Evolutionary conservation across 345 rosid species (phyloP).

Genomic region (Salix udensis): DNA sequence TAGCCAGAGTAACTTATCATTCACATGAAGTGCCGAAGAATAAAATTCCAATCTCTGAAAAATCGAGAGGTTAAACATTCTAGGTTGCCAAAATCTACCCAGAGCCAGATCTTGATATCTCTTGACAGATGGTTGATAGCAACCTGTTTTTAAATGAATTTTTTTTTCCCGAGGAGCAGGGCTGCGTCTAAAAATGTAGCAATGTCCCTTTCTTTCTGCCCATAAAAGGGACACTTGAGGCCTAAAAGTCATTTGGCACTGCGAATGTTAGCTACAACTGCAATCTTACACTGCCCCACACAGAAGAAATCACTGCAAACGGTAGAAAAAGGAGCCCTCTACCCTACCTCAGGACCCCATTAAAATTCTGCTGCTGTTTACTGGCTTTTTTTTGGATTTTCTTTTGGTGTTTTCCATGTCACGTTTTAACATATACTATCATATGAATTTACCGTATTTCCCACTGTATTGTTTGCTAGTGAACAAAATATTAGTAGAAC

Average conservation of each 20-base stretch:
- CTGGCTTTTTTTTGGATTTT: conserved; percentile 21
- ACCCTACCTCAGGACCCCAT: conserved; percentile 27
- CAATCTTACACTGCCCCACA: neutral
- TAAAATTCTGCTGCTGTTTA: neutral
- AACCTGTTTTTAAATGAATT: conserved; percentile 17
- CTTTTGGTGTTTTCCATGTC: conserved; percentile 23
- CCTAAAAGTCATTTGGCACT: conserved; percentile 2
- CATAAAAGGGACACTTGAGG: conserved; percentile 13
- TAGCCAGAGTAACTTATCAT: conserved; percentile 6
- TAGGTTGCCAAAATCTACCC: conserved; percentile 14
- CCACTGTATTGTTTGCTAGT: no score
- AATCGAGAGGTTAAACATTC: conserved; percentile 14
- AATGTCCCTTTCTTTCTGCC: conserved; percentile 3
- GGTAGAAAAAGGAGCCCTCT: neutral
- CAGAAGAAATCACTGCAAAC: neutral
- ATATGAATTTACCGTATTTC: neutral
- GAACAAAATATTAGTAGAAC: no score
- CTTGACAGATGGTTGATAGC: conserved; percentile 8
- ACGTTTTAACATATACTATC: neutral
- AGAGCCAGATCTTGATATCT: neutral
- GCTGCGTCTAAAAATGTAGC: neutral
- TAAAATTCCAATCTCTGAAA: conserved; percentile 1
- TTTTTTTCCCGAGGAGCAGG: neutral
- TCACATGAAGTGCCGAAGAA: neutral
- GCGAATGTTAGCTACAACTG: conserved; percentile 6